Base-by-base conservation (phyloP, 108 stramenopile genomes). In the Cylindrotheca closterium region DNA sequence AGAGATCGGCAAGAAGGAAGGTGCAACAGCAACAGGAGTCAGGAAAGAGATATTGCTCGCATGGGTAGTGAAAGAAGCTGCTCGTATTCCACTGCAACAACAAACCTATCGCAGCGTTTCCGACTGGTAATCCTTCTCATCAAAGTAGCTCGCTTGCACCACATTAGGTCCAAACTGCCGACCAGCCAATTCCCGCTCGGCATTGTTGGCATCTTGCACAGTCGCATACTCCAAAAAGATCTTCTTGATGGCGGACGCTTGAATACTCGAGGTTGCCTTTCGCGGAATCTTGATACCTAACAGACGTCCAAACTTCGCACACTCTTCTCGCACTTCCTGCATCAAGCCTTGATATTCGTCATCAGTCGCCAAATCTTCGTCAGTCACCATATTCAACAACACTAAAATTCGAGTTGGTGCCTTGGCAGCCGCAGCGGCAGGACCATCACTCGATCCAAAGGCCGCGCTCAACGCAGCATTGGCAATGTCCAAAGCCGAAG, bases 331-430 rank as follows among this genome's bases (percentile, higher is more conserved):
- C 3, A 97, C 94, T 67, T 97, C 97, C 19, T 83, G 83, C 48
- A 57, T 51, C 22, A 98, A 74, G 24, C 90, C 93, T 31, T 82
- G 71, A 55, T 87, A 90, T 47, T 94, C 93, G 21, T 86, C 87
- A 19, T 86, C 86, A n/a, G 90, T 83, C 10, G 65, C 67, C 51
- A 99, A 74, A 72, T 99, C 98, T 58, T 95, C 96, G 47, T 96
- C 81, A 23, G 81, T 81, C 0, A 99, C 96, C 99, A 99, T 99
- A 77, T 99, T 99, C 47, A 79, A 78, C 58, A 99, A 76, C 8
- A 96, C 93, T 37, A 99, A 77, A 50, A 98, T 81, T 10, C 93
- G 75, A 22, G 89, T 82, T 31, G 34, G 31, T 24, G 53, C n/a
- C 26, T 12, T 23, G 0, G 31, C 37, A 0, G 53, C 47, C 28